phyloP scores from a whole-genome alignment of 2,329 filamentous ascomycete genomes.

The Alternaria infectoria region DNA sequence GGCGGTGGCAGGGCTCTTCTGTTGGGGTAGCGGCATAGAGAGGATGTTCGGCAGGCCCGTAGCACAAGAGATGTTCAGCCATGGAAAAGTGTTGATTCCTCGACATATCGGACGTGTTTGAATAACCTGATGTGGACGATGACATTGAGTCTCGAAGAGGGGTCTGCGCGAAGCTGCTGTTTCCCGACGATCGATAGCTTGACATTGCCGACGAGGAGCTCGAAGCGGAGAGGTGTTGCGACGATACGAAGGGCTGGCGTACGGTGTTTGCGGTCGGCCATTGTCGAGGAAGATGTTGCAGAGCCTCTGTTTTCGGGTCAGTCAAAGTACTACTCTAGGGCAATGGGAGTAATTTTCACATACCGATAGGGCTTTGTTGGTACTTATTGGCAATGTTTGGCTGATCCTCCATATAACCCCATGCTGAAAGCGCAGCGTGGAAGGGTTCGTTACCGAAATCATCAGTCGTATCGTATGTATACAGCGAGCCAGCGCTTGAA shows the following conservation, averaged over 20 bases:
- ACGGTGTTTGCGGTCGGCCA: constrained; percentile 11
- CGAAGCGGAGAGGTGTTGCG: constrained; percentile 25
- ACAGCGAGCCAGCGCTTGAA: constrained; percentile 19
- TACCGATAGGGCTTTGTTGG: neutral
- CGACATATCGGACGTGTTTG: constrained; percentile 20
- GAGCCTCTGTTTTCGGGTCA: constrained; percentile 9
- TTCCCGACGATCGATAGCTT: constrained; percentile 21
- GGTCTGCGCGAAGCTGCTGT: constrained; percentile 26
- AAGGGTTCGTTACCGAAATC: neutral
- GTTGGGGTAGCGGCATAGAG: constrained; percentile 1
- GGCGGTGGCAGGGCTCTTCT: constrained; percentile 1
- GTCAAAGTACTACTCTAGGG: neutral
- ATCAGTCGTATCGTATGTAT: neutral
- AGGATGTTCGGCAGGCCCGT: neutral
- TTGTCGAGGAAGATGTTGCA: constrained; percentile 5
- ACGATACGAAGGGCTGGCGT: constrained; percentile 12
- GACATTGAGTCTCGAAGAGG: constrained; percentile 26
- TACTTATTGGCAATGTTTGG: neutral
- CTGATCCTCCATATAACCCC: neutral
- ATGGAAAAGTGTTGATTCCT: constrained; percentile 19
- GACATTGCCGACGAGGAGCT: constrained; percentile 27
- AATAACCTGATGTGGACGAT: constrained; percentile 31
- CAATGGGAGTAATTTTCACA: neutral
- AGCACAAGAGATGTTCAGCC: constrained; percentile 12
- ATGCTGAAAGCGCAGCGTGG: neutral